Base-by-base conservation (phyloP, 352 stramenopile genomes). In the Phytopythium helicoides region DNA sequence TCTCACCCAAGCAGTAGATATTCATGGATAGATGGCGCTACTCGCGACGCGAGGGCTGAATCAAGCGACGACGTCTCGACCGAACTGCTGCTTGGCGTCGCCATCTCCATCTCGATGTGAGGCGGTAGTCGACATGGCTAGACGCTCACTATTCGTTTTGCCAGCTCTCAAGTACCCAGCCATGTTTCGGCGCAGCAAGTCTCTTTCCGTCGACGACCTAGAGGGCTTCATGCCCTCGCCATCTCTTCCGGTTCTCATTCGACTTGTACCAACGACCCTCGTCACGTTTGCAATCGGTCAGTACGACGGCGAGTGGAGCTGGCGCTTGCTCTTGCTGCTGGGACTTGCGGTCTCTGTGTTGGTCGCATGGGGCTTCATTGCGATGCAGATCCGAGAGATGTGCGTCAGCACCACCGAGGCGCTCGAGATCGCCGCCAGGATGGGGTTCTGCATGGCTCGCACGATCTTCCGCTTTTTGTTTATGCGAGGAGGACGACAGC, bases 401-500 rank as follows among this genome's bases (percentile, higher is more conserved):
- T 33, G 45, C 31, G 18, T 18, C 28, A 40, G n/a, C 31, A 38
- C 37, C 26, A 19, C 9, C 8, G 45, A 51, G 11, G 16, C 45
- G 3, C 16, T 40, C 23, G 16, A 5, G 15, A 19, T 40, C 45
- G 5, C 45, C 7, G 28, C n/a, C 0, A 36, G 34, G 42, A 48
- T 48, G 14, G 9, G 6, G 23, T 3, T 33, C 23, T 37, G 23
- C 42, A 19, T 37, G 23, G 15, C 34, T 15, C 42, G 42, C 25
- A 48, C 42, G 16, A 3, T 37, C 15, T 6, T 18, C 21, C 42
- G 42, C 11, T 37, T 48, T 28, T 10, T 37, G 14, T 28, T 48
- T 15, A 23, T 48, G 1, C 51, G 61, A 18, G 62, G 65, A 2
- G 58, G 60, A 22, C 55, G 51, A 12, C 62, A 59, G 8, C 56